Conservation (phyloP, 495 filamentous ascomycete genomes). For the Talaromyces adpressus region DNA sequence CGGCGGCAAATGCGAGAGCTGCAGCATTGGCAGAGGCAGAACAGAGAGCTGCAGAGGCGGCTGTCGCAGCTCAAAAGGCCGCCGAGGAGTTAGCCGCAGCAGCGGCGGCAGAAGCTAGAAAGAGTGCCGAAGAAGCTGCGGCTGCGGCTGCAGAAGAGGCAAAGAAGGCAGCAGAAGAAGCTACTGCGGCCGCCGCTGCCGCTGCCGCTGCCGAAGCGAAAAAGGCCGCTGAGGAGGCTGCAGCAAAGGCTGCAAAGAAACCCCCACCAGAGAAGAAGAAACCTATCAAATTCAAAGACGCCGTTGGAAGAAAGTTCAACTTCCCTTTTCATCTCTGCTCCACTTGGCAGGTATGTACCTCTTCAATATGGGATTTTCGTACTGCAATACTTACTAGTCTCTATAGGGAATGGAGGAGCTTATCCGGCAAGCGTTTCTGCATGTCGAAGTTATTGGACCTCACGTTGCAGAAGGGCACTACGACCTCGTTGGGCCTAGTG, state of each 20-base stretch:
- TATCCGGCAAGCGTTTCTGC: slow-evolving; percentile 80
- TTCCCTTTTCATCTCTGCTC: slow-evolving; percentile 77
- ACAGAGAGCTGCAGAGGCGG: slow-evolving; percentile 32
- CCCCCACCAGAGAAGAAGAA: slow-evolving; percentile 45
- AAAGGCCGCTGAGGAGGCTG: slow-evolving; percentile 26
- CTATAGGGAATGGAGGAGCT: slow-evolving; percentile 76
- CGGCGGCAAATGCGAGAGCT: slow-evolving; percentile 28
- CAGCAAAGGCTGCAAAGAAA: slow-evolving; percentile 18
- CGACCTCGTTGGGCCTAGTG: slow-evolving; percentile 75
- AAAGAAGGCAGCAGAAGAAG: slow-evolving; percentile 37
- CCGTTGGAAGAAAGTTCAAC: slow-evolving; percentile 77
- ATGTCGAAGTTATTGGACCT: slow-evolving; percentile 74
- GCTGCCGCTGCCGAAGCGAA: slow-evolving; percentile 15
- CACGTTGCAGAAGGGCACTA: slow-evolving; percentile 83
- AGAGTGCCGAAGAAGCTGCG: slow-evolving; percentile 32
- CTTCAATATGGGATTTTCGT: not conserved
- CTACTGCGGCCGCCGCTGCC: slow-evolving; percentile 26
- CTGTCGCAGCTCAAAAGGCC: slow-evolving; percentile 44
- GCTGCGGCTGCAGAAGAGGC: slow-evolving; percentile 43
- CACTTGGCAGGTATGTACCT: slow-evolving; percentile 64
- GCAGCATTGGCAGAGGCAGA: slow-evolving; percentile 40
- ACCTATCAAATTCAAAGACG: slow-evolving; percentile 80
- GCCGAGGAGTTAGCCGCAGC: slow-evolving; percentile 43
- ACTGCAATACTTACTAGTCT: slow-evolving; percentile 10
- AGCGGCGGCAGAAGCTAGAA: slow-evolving; percentile 22